Base-by-base conservation (phyloP, 495 filamentous ascomycete genomes). In the Hypoxylon fuscum region DNA sequence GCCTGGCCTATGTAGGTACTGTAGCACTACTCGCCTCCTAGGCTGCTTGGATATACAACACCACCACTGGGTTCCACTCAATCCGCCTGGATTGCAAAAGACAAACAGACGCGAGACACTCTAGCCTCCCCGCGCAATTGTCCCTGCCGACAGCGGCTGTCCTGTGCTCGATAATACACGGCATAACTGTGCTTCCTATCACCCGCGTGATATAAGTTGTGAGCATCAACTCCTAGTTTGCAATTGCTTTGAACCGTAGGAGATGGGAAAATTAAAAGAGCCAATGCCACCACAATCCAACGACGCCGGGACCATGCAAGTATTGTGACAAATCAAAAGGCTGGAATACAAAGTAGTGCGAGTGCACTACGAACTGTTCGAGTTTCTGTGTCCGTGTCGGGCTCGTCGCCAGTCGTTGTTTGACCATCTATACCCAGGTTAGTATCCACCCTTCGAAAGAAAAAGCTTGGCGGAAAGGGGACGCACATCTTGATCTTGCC, bases 401-500 rank as follows among this genome's bases (percentile, higher is more conserved):
- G 43, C 23, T 17, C 41, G 34, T 7, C 56, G 58, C 62, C 66
- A 64, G 10, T 58, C 41, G 20, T 55, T 59, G 31, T 66, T 74
- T 10, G 72, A 73, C 72, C 72, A 74, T 59, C 72, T 74, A 51
- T 20, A 53, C 15, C 20, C 5, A 38, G n/a, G 17, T 71, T 55
- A 71, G 59, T 50, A 46, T 29, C 10, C 23, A 5, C 11, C 38
- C 6, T 11, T 5, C 3, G 10, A 35, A 25, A 38, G 1, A 6
- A 12, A 35, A 25, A 38, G 1, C 20, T 41, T 12, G 0, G 51
- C 27, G 9, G 8, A 46, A 38, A 22, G 10, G 29, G 18, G 21
- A 67, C 87, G 74, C 81, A 96, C 93, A 98, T 96, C 72, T 90
- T 87, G 50, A 98, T 88, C 68, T 84, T 86, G 37, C 78, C 76